A percentile compares a stretch with the other conserved stretches of the same genome.
phyloP scores from a whole-genome alignment of 2,329 filamentous ascomycete genomes.

The Didymella sp. region DNA sequence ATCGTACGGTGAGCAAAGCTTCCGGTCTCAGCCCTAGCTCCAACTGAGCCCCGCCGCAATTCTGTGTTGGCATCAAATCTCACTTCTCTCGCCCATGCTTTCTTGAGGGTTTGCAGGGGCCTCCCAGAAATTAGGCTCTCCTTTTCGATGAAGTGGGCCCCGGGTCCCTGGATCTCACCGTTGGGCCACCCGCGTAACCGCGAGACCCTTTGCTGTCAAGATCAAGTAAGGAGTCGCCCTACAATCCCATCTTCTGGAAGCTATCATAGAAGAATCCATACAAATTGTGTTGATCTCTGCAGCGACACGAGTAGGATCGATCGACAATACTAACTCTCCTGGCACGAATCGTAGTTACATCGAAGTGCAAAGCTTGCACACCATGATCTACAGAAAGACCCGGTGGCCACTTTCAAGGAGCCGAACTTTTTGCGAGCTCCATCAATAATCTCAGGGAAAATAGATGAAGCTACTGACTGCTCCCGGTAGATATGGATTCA shows the following conservation, averaged over 20 bases:
- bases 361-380: background rate
- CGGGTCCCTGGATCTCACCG: constrained; percentile 19
- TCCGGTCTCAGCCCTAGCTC: constrained; percentile 8
- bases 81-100: constrained; percentile 10
- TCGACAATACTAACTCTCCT: background rate
- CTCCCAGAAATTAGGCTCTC: constrained; percentile 20
- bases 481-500: background rate
- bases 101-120: constrained; percentile 11
- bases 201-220: constrained; percentile 9
- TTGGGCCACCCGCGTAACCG: constrained; percentile 19
- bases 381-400: background rate
- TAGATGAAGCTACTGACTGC: background rate
- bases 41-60: constrained; percentile 6
- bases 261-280: constrained; percentile 1
- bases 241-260: constrained; percentile 7
- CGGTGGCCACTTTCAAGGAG: background rate
- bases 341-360: background rate
- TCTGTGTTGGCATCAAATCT: constrained; percentile 16
- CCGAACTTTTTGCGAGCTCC: constrained; percentile 2
- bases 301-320: background rate
- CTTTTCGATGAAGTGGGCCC: constrained; percentile 19
- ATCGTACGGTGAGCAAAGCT: constrained; percentile 6
- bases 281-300: background rate
- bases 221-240: constrained; percentile 7
- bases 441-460: background rate